Evolutionary conservation across 176 grass and related monocot genomes (phyloP).

Genomic region (Poa annua): DNA sequence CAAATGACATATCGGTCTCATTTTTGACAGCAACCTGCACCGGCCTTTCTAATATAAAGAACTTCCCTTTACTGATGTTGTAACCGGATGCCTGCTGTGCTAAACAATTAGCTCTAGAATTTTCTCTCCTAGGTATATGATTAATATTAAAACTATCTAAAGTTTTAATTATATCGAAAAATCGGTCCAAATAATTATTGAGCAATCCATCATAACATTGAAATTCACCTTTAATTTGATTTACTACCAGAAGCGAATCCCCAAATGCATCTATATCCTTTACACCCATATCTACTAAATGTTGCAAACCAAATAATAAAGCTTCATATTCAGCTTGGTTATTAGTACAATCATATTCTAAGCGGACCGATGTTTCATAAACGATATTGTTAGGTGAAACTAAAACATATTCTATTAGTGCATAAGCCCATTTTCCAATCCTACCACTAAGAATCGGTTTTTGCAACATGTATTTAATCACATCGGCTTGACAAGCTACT

Average conservation of each 20-base stretch:
- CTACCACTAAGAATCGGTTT: neutral
- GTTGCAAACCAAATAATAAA: neutral
- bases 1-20: neutral
- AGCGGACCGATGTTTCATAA: constrained; percentile 2
- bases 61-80: neutral
- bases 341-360: neutral
- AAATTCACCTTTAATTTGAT: neutral
- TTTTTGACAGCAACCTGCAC: neutral
- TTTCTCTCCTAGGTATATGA: neutral
- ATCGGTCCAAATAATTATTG: constrained; percentile 1
- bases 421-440: constrained; percentile 26
- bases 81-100: neutral
- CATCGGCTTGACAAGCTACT: neutral
- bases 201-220: neutral
- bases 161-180: neutral
- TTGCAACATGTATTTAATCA: constrained; percentile 10
- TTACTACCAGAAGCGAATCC: constrained; percentile 4
- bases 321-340: neutral
- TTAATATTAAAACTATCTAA: neutral
- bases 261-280: constrained; percentile 9
- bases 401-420: neutral
- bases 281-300: neutral
- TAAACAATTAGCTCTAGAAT: neutral
- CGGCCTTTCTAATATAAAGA: neutral
- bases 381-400: neutral